Percentiles rank a stretch among this genome's conserved stretches.
phyloP scores from a whole-genome alignment of 2,329 filamentous ascomycete genomes.

The Arthrobotrys sinensis region DNA sequence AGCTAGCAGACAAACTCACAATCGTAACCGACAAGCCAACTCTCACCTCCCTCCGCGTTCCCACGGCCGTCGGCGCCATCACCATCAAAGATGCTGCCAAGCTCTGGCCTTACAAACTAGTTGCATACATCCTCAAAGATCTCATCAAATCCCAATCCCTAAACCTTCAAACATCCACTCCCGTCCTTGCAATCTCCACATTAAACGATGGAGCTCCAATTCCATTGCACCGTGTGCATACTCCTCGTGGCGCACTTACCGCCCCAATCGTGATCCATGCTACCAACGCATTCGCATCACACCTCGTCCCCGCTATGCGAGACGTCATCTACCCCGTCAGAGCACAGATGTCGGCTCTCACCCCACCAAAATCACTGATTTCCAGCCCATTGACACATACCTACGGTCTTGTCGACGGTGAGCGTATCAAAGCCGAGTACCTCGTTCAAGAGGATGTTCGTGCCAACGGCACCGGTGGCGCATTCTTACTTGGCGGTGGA shows the following conservation, averaged over 20 bases:
- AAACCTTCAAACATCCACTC: conserved; percentile 82
- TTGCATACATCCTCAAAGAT: conserved; percentile 78
- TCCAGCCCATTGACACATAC: conserved; percentile 72
- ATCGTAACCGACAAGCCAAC: conserved; percentile 65
- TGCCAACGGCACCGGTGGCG: conserved; percentile 68
- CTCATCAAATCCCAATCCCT: conserved; percentile 72
- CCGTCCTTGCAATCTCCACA: conserved; percentile 69
- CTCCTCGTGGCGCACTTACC: conserved; percentile 69
- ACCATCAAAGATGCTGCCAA: conserved; percentile 77
- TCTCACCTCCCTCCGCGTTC: conserved; percentile 71
- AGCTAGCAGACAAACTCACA: conserved; percentile 71
- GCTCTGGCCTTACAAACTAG: conserved; percentile 88
- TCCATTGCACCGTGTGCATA: conserved; percentile 68
- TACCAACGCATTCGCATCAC: conserved; percentile 87
- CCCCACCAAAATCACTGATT: conserved; percentile 70
- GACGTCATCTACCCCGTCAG: conserved; percentile 83
- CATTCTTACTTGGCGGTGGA: conserved; percentile 81
- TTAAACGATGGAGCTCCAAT: conserved; percentile 56
- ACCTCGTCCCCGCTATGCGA: conserved; percentile 78
- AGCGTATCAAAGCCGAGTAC: conserved; percentile 77
- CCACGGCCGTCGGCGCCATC: conserved; percentile 75
- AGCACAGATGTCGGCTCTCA: conserved; percentile 79
- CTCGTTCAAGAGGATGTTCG: conserved; percentile 77
- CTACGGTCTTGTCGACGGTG: conserved; percentile 75
- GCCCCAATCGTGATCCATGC: conserved; percentile 76